phyloP scores from a whole-genome alignment of 768 basidiomycete species.

The Hypholoma sublateritium region DNA sequence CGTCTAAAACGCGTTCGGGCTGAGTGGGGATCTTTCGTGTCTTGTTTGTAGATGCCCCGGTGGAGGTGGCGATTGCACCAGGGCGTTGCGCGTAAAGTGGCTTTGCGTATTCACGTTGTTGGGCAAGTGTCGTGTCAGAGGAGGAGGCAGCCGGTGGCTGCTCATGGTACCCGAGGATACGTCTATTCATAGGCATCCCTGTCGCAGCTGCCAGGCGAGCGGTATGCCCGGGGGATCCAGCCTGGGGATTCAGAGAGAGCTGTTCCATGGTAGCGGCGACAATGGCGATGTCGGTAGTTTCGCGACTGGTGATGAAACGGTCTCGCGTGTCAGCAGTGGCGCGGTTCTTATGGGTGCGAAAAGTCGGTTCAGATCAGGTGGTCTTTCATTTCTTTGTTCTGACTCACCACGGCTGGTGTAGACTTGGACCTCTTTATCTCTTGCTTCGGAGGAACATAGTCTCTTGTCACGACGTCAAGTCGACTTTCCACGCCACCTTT shows the following conservation, averaged over 20 bases:
- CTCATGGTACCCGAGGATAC: conserved; percentile 88
- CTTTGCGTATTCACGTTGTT: conserved; percentile 75
- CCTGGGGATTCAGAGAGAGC: conserved; percentile 55
- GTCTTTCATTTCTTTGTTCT: conserved; percentile 10
- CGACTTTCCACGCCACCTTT: conserved; percentile 78
- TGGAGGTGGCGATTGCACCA: conserved; percentile 62
- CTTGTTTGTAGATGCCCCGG: conserved; percentile 63
- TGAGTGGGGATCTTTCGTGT: conserved; percentile 81
- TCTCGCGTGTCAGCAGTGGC: conserved; percentile 51
- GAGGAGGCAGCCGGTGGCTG: conserved; percentile 74
- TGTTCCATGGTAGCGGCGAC: conserved; percentile 67
- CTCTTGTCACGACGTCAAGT: conserved; percentile 73
- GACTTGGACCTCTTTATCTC: conserved; percentile 75
- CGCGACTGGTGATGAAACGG: conserved; percentile 69
- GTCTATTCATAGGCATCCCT: conserved; percentile 73
- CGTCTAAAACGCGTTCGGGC: conserved; percentile 93
- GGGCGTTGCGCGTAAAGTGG: conserved; percentile 72
- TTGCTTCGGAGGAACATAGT: conserved; percentile 66
- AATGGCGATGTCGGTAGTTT: conserved; percentile 34
- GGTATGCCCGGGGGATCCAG: conserved; percentile 73
- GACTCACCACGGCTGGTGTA: conserved; percentile 59
- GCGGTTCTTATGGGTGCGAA: conserved; percentile 37
- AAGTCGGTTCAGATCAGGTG: neutral
- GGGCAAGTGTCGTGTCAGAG: conserved; percentile 70
- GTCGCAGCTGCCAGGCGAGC: conserved; percentile 76